Percentiles rank a stretch among this genome's conserved stretches.
Conservation (phyloP, 2,329 filamentous ascomycete species). For the Colletotrichum shisoi region DNA sequence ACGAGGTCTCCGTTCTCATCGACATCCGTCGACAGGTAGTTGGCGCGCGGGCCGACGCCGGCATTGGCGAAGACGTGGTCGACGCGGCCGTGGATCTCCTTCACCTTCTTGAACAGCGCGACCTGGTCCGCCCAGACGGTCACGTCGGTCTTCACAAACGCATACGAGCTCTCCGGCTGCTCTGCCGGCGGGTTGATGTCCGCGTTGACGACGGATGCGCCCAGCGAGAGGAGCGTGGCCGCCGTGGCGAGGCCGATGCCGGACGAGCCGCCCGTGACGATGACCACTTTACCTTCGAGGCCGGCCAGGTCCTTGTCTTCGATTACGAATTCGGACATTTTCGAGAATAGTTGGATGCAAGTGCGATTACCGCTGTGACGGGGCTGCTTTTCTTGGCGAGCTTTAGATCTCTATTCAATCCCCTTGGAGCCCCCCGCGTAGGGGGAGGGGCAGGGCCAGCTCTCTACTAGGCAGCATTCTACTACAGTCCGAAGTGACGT, state of each 20-base stretch:
- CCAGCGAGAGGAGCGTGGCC: slow-evolving; percentile 58
- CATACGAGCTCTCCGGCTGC: slow-evolving; percentile 43
- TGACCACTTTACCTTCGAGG: slow-evolving; percentile 69
- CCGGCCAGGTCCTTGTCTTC: slow-evolving; percentile 53
- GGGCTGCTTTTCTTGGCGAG: neutral
- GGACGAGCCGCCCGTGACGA: slow-evolving; percentile 75
- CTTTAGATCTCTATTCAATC: neutral
- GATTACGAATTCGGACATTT: slow-evolving; percentile 57
- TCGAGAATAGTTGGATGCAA: slow-evolving; percentile 1
- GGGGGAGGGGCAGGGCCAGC: neutral
- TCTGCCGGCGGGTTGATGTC: slow-evolving; percentile 58
- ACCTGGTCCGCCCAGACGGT: slow-evolving; percentile 59
- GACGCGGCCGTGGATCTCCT: slow-evolving; percentile 73
- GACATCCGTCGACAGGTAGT: slow-evolving; percentile 57
- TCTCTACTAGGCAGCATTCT: neutral
- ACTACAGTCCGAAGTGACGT: neutral
- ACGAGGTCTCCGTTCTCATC: slow-evolving; percentile 59
- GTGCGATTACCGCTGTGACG: neutral
- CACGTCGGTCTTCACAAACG: slow-evolving; percentile 58
- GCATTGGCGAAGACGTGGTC: slow-evolving; percentile 78
- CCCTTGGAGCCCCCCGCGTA: neutral
- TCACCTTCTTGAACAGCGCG: slow-evolving; percentile 60
- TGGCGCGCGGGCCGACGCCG: slow-evolving; percentile 57
- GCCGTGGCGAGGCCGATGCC: slow-evolving; percentile 75
- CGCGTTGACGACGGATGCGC: slow-evolving; percentile 63